Base-by-base conservation (phyloP, 129 eudicot genomes). In the Gnaphalium uliginosum region DNA sequence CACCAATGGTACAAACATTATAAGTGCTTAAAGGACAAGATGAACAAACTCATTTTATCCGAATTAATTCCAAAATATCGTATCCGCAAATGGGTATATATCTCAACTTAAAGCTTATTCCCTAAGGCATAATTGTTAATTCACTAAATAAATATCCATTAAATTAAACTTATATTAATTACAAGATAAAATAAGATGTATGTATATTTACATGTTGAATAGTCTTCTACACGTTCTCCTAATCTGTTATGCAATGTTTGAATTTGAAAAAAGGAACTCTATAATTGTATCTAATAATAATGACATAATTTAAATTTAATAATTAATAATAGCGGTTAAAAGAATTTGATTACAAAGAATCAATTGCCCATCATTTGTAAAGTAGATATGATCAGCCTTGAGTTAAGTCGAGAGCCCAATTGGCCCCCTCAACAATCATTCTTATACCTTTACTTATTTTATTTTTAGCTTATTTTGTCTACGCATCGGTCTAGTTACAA, bases 1-100 rank as follows among this genome's bases (percentile, higher is more conserved):
- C 75, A 58, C 79, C 56, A 73, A 80, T 80, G 79, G 83, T 80
- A 73, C 83, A 26, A 72, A 37, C 78, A 65, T 72, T 79, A 53
- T 51, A 57, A 66, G 83, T 57, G 79, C 65, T 66, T 67, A 80
- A 80, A 66, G 79, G 75, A 73, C 83, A 79, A 66, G 54, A 27
- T 66, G 73, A 73, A 73, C 58, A 60, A 66, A 69, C 82, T 46
- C 75, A 19, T 66, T 56, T 73, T 56, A 30, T 80, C 83, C 74
- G 39, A 65, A 53, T 66, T 72, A 72, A 26, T 37, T 72, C 53
- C 37, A 73, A 39, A 39, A 57, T 73, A 74, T 80, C 62, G 67
- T 66, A 73, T 73, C 79, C 75, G 21, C 15, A 22, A 66, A 27
- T 21, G 54, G 65, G 43, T 58, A 56, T 74, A 70, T 65, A n/a